Evolutionary conservation across 345 rosid genomes (phyloP), one percentile per base, ranked within the genome.

Genomic region (Corymbia maculata): DNA sequence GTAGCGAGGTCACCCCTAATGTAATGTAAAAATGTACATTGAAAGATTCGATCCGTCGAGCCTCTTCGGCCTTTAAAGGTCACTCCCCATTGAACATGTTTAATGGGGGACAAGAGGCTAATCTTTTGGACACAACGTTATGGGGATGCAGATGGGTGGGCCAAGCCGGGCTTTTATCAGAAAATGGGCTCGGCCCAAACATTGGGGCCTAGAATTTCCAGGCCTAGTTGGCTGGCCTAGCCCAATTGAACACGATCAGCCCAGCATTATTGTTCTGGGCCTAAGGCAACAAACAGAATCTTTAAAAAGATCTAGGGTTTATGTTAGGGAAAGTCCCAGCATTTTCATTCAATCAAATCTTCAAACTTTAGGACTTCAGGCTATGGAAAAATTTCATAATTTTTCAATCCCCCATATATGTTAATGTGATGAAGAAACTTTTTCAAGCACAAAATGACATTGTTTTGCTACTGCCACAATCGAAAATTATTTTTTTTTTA

Each of bases 401-500:
- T 10, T 61, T 26, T 28, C 1, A 28, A 7, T 61, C 15, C 5
- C 30, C 14, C 15, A 12, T 13, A 6, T 12, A 6, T 61, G 28
- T 61, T 11, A 26, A 61, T 12, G 68, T 26, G 32, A 26, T 28
- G 68, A 59, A 12, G 30, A 26, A 59, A 24, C 8, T 59, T 26
- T 30, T 26, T 11, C 0, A 11, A 0, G 16, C 32, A 61, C 28
- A 61, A 61, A 61, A 61, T 28, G 32, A 11, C 2, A 0, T 12
- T 4, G 2, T 12, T 61, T 61, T 15, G 26, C 30, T 26, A 26
- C 3, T 0, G 6, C 24, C 13, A 26, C 4, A 26, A 3, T 59
- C 6, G 16, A 61, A 61, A 26, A 6, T 61, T 61, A 30, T 24
- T 1, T 5, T 0, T 24, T 9, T 24, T 59, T 26, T 19, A 36